Evolutionary conservation across 2,329 filamentous ascomycete genomes (phyloP).

Genomic region (Claviceps arundinis): DNA sequence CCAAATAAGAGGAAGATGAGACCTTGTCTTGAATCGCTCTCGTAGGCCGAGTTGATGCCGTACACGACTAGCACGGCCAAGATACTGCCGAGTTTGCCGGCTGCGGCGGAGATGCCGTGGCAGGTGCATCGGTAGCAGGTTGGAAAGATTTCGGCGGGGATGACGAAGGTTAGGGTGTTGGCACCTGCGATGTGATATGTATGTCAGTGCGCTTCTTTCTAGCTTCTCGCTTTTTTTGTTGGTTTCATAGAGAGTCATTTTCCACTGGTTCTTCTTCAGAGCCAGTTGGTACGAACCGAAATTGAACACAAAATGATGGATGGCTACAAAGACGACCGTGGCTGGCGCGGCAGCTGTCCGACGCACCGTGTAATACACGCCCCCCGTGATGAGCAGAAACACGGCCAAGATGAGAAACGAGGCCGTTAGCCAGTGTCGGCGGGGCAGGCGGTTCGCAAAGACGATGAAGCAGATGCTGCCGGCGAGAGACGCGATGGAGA

Average conservation of each 20-base stretch:
- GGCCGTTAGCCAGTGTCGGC: constrained; percentile 34
- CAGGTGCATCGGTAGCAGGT: constrained; percentile 50
- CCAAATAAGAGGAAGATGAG: constrained; percentile 38
- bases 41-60: constrained; percentile 33
- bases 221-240: too few species aligned
- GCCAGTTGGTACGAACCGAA: constrained; percentile 27
- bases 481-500: constrained; percentile 36
- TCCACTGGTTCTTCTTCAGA: too few species aligned
- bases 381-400: constrained; percentile 35
- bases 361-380: constrained; percentile 35
- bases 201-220: too few species aligned
- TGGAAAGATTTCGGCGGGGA: constrained; percentile 52
- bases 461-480: constrained; percentile 36
- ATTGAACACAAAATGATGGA: constrained; percentile 42
- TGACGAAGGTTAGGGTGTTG: constrained; percentile 50
- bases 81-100: constrained; percentile 45
- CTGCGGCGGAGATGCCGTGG: constrained; percentile 47
- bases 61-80: constrained; percentile 36
- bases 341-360: constrained; percentile 27
- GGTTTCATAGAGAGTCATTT: too few species aligned
- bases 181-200: constrained; percentile 27
- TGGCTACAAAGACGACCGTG: constrained; percentile 36
- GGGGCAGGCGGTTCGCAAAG: constrained; percentile 32
- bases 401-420: constrained; percentile 34
- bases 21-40: constrained; percentile 28